Conservation (phyloP, 768 basidiomycete species). For the Macrocybe gigantea region DNA sequence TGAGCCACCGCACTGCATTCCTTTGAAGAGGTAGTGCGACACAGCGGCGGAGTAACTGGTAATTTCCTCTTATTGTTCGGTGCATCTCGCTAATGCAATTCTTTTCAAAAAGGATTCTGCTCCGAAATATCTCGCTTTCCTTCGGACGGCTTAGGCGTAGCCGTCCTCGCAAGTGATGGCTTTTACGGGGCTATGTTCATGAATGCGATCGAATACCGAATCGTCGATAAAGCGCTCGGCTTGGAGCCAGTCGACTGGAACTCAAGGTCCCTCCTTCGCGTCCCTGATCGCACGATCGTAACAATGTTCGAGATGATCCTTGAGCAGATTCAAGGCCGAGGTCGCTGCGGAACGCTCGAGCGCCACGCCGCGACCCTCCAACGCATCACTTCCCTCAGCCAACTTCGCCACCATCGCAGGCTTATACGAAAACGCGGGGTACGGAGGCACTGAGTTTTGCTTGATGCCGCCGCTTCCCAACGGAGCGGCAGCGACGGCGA, state of each 20-base stretch:
- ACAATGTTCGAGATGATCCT: not conserved
- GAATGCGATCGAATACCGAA: slow-evolving; percentile 4
- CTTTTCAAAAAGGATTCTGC: slow-evolving; percentile 17
- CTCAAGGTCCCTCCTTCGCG: not conserved
- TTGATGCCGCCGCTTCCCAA: not conserved
- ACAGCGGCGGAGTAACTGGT: not conserved
- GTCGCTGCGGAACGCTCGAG: not conserved
- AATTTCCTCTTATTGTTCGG: not conserved
- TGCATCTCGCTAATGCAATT: slow-evolving; percentile 15
- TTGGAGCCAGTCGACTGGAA: slow-evolving; percentile 7
- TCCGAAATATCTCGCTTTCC: slow-evolving; percentile 11
- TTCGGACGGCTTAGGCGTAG: slow-evolving; percentile 4
- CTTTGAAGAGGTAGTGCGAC: not conserved
- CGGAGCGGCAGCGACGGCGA: not conserved
- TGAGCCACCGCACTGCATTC: slow-evolving; percentile 13
- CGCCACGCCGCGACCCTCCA: slow-evolving; percentile 1
- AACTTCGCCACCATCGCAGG: not conserved
- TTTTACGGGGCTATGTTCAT: slow-evolving; percentile 3
- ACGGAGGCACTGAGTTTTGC: slow-evolving; percentile 1
- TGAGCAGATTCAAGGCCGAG: not conserved
- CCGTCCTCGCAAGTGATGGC: slow-evolving; percentile 10
- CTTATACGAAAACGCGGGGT: slow-evolving; percentile 1
- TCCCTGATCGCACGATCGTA: not conserved
- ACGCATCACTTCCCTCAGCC: not conserved
- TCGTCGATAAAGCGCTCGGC: slow-evolving; percentile 9